Evolutionary conservation across 2,329 filamentous ascomycete genomes (phyloP).

Genomic region (Apiospora koreana): DNA sequence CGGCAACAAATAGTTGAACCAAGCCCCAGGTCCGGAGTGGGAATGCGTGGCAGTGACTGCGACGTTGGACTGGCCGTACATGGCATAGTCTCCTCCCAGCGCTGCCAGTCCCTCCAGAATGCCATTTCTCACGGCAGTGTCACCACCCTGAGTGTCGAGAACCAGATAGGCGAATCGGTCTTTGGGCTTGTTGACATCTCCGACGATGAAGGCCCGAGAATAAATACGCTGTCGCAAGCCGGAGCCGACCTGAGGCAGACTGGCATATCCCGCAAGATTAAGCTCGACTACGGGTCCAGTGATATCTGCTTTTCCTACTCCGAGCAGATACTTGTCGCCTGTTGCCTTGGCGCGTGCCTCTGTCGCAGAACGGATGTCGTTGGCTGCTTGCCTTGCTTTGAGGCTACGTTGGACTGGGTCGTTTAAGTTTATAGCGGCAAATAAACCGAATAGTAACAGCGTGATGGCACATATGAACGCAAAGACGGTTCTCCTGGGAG

Average conservation of each 20-base stretch:
- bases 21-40: slow-evolving; percentile 85
- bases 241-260: slow-evolving; percentile 74
- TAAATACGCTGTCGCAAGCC: slow-evolving; percentile 84
- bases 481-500: slow-evolving; percentile 27
- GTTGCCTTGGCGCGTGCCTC: slow-evolving; percentile 24
- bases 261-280: slow-evolving; percentile 87
- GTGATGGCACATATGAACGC: slow-evolving; percentile 32
- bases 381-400: slow-evolving; percentile 9
- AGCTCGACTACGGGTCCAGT: slow-evolving; percentile 81
- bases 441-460: slow-evolving; percentile 35
- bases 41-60: slow-evolving; percentile 92
- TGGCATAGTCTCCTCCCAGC: slow-evolving; percentile 70
- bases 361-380: slow-evolving; percentile 21
- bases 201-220: slow-evolving; percentile 84
- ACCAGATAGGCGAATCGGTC: slow-evolving; percentile 85
- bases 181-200: slow-evolving; percentile 60
- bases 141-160: slow-evolving; percentile 82
- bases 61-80: slow-evolving; percentile 77
- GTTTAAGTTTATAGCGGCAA: slow-evolving; percentile 27
- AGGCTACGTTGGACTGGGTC: slow-evolving; percentile 16
- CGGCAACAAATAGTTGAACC: slow-evolving; percentile 88
- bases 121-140: slow-evolving; percentile 83
- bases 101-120: slow-evolving; percentile 71
- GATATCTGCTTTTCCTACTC: slow-evolving; percentile 56
- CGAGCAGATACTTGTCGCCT: slow-evolving; percentile 49